phyloP scores from a whole-genome alignment of 495 filamentous ascomycete species.

The Haplographium delicatum region DNA sequence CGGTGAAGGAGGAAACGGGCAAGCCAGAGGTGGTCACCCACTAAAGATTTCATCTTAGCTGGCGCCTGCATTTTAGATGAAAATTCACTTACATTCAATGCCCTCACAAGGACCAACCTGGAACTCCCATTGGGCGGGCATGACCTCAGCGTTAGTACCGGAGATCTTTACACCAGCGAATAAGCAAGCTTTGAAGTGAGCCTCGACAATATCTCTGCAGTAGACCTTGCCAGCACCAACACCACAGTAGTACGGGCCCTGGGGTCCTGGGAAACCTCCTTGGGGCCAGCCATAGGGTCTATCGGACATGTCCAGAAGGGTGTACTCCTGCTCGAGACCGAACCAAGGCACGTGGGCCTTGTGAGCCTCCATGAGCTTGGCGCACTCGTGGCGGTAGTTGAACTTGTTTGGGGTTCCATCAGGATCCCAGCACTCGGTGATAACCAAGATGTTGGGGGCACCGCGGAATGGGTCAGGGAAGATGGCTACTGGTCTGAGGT shows the following conservation, averaged over 20 bases:
- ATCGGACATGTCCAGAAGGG: constrained; percentile 78
- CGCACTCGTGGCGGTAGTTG: constrained; percentile 91
- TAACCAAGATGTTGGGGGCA: constrained; percentile 79
- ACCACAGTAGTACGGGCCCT: constrained; percentile 99
- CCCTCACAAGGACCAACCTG: constrained; percentile 93
- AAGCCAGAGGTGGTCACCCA: constrained; percentile 98
- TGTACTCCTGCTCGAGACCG: constrained; percentile 98
- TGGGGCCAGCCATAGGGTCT: constrained; percentile 95
- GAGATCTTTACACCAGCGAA: constrained; percentile 91
- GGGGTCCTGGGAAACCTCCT: constrained; percentile 92
- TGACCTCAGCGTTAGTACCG: constrained; percentile 98
- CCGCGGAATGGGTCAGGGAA: constrained; percentile 92
- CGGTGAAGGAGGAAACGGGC: constrained; percentile 95
- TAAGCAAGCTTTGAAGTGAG: constrained; percentile 96
- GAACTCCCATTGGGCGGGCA: constrained; percentile 99
- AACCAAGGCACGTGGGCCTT: constrained; percentile 88
- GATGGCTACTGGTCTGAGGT: constrained; percentile 84
- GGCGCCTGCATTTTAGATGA: constrained; percentile 17
- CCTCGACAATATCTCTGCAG: constrained; percentile 97
- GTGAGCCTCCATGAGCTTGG: constrained; percentile 84
- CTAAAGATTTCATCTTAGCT: constrained; percentile 29
- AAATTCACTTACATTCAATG: constrained; percentile 59
- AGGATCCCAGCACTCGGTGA: constrained; percentile 91
- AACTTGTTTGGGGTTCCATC: constrained; percentile 98
- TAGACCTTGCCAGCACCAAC: constrained; percentile 96